phyloP scores from a whole-genome alignment of 345 rosid genomes.

The Capsella bursapastoris region DNA sequence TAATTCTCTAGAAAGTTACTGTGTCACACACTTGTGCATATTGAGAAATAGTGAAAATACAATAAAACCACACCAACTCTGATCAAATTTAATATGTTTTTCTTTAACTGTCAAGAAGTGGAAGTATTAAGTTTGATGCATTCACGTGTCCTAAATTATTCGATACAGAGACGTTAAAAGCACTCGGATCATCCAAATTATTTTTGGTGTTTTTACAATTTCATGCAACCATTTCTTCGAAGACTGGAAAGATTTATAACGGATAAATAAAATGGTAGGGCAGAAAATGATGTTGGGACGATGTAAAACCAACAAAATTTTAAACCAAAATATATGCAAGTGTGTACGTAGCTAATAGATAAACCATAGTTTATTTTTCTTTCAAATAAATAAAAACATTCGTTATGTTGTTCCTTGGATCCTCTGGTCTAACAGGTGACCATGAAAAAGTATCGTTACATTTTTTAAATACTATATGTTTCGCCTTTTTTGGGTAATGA shows the following conservation, averaged over 20 bases:
- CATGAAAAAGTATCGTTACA: conserved; percentile 24
- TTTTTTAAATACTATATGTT: conserved; percentile 24
- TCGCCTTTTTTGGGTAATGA: conserved; percentile 23
- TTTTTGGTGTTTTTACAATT: neutral
- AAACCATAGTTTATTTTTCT: neutral
- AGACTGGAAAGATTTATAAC: conserved; percentile 5
- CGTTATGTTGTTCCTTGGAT: conserved; percentile 40
- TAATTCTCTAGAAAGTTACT: neutral
- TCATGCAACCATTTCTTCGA: neutral
- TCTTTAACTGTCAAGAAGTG: too few species aligned
- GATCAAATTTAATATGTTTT: too few species aligned
- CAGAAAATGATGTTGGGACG: conserved; percentile 17
- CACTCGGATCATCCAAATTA: neutral
- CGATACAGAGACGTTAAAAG: neutral
- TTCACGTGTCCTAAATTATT: neutral
- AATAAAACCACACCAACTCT: neutral
- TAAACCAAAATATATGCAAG: neutral
- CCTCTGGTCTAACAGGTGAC: conserved; percentile 32
- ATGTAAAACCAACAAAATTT: conserved; percentile 20
- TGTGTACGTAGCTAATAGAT: neutral
- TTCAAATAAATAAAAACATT: conserved; percentile 27
- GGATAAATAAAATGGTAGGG: conserved; percentile 31
- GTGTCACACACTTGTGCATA: neutral
- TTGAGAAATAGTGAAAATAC: neutral
- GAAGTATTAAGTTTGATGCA: neutral